These are phyloP conservation scores for Hydrangea macrophylla DNA, from an alignment of 148 eudicot species.

Conservation along the genomic window DNA sequence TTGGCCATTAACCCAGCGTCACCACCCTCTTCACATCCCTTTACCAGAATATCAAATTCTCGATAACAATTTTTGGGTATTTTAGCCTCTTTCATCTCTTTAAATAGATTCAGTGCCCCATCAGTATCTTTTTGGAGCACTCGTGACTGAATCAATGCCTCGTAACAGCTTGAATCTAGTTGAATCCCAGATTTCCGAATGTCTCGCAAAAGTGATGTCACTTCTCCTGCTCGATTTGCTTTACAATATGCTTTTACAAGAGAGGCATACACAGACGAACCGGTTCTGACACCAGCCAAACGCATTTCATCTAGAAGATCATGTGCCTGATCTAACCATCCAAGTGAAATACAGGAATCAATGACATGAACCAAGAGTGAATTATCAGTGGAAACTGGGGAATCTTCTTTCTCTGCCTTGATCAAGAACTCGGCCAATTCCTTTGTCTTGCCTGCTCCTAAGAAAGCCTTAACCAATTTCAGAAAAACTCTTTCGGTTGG, in stretches of 20 bases:
- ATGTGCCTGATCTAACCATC: conserved; percentile 89
- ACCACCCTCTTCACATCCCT: conserved; percentile 38
- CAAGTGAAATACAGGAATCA: conserved; percentile 73
- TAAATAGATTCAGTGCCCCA: conserved; percentile 77
- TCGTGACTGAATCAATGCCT: conserved; percentile 51
- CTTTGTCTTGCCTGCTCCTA: conserved; percentile 72
- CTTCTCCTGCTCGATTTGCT: conserved; percentile 54
- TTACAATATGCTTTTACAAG: conserved; percentile 86
- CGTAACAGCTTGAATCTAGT: conserved; percentile 74
- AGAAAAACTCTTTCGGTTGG: conserved; percentile 72
- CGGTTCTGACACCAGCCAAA: conserved; percentile 65
- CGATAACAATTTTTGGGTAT: conserved; percentile 49
- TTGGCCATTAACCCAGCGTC: conserved; percentile 72
- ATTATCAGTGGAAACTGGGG: conserved; percentile 53
- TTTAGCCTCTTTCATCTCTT: conserved; percentile 94
- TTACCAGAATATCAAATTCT: conserved; percentile 54
- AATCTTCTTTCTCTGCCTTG: conserved; percentile 69
- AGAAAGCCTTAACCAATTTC: conserved; percentile 69
- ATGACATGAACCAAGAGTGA: conserved; percentile 68
- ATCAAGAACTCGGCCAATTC: conserved; percentile 79
- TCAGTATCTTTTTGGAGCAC: conserved; percentile 66
- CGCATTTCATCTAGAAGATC: conserved; percentile 92
- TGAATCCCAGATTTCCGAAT: conserved; percentile 81
- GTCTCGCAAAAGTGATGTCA: conserved; percentile 58
- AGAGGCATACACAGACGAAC: conserved; percentile 61